Evolutionary conservation across 1,139 yeast species (phyloP).

Genomic region (Candida frijolesensis): DNA sequence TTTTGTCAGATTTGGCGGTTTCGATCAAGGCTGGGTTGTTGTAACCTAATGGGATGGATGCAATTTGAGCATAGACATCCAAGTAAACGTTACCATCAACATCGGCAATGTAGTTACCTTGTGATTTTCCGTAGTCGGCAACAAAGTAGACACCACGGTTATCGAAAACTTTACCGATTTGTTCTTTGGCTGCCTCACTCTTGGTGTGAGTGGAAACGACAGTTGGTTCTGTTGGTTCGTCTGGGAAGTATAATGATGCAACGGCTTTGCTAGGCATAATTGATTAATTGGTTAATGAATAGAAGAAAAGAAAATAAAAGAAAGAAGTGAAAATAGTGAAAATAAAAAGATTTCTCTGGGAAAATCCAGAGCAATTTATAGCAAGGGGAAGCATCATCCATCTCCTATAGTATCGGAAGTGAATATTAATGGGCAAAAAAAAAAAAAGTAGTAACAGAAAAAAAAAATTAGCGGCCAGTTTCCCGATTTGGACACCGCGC

Average conservation of each 20-base stretch:
- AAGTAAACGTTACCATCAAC: conserved; percentile 68
- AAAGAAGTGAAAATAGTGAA: background rate
- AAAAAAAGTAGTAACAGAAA: background rate
- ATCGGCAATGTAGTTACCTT: conserved; percentile 72
- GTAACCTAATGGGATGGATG: conserved; percentile 79
- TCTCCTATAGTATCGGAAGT: background rate
- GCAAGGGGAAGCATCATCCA: background rate
- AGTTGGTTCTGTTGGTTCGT: conserved; percentile 64
- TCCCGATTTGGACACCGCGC: background rate
- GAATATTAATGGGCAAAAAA: background rate
- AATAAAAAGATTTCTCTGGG: background rate
- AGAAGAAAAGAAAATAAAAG: background rate
- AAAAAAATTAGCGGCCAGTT: conserved; percentile 4
- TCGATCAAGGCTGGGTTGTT: conserved; percentile 69
- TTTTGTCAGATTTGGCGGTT: conserved; percentile 63
- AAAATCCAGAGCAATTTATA: conserved; percentile 2
- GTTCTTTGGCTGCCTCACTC: conserved; percentile 45
- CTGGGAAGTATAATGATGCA: conserved; percentile 59
- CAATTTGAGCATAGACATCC: conserved; percentile 77
- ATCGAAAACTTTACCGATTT: conserved; percentile 61
- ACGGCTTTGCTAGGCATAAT: conserved; percentile 32
- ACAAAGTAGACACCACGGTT: conserved; percentile 67
- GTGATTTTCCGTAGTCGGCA: conserved; percentile 67
- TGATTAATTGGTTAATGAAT: background rate
- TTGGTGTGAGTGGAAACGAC: conserved; percentile 54